Percentiles rank a stretch among this genome's conserved stretches.
Evolutionary conservation across 2,329 filamentous ascomycete genomes (phyloP).

Genomic region (Phyllachora maydis): DNA sequence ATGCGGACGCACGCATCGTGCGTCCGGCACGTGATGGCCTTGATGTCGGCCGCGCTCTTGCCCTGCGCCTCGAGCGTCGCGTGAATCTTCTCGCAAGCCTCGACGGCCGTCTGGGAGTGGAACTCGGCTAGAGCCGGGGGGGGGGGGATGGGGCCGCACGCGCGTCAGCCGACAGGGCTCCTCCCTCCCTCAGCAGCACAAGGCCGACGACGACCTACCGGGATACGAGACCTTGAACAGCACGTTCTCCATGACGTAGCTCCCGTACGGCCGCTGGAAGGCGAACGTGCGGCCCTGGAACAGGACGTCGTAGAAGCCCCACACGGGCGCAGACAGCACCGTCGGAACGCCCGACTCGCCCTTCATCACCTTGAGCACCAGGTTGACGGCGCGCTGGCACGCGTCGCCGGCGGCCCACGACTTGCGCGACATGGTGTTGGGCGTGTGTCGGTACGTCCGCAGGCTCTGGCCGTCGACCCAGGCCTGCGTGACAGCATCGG

Average conservation of each 20-base stretch:
- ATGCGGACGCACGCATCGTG: constrained; percentile 98
- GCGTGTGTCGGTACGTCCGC: constrained; percentile 90
- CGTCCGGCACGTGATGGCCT: constrained; percentile 79
- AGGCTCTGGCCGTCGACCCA: constrained; percentile 94
- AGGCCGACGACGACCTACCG: constrained; percentile 42
- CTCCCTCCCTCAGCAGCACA: no score
- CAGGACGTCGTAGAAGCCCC: constrained; percentile 97
- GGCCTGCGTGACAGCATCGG: constrained; percentile 87
- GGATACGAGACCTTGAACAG: constrained; percentile 99
- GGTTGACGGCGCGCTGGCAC: constrained; percentile 85
- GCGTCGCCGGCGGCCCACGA: constrained; percentile 98
- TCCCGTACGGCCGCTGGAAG: constrained; percentile 91
- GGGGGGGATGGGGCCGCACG: background rate
- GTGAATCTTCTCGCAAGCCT: constrained; percentile 79
- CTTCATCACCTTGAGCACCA: constrained; percentile 76
- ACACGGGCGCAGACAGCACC: constrained; percentile 76
- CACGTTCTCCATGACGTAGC: constrained; percentile 99
- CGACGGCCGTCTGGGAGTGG: constrained; percentile 95
- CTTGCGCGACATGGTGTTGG: constrained; percentile 99
- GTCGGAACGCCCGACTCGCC: constrained; percentile 84
- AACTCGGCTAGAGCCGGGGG: constrained; percentile 48
- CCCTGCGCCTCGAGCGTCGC: constrained; percentile 63
- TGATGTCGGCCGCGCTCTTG: constrained; percentile 87
- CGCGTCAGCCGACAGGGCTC: no score
- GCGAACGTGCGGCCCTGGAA: constrained; percentile 93